Evolutionary conservation across 2,329 filamentous ascomycete species (phyloP), one percentile per base, ranked within the genome.

Genomic region (Colletotrichum brevisporum): DNA sequence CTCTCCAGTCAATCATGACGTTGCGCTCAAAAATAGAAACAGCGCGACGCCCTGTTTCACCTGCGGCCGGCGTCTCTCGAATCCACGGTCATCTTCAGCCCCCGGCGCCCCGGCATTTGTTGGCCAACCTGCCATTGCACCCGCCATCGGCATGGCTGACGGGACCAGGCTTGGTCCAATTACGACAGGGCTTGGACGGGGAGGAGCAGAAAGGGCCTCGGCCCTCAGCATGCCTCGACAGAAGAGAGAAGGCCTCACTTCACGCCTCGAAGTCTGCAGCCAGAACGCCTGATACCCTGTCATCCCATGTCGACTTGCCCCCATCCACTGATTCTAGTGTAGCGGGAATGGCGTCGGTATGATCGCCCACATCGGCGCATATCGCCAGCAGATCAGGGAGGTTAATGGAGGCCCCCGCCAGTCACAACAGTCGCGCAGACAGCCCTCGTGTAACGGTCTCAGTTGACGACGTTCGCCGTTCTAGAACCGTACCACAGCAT

Each of bases 21-120:
- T 69, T 56, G 54, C 47, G 45, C 41, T 54, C 66, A 66, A 69
- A 69, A 69, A 69, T 69, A 69, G 66, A 69, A 69, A 52, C 60
- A 45, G 10, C 50, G 66, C 26, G 31, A 18, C 66, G 62, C 55
- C 55, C 51, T 69, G 66, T 66, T 69, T 69, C 66, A 66, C 55
- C 55, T 66, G 50, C 66, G 50, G 43, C 51, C 43, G 16, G 50
- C 54, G 48, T 66, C 54, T 18, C 62, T 55, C 52, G 31, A 65
- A 41, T 60, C 63, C 55, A 63, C 59, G 26, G 39, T 27, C 39
- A 16, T 21, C 54, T 15, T 65, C n/a, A 12, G 26, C 50, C 51
- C 57, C 57, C 57, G 47, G 57, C 47, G 47, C 36, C 47, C 50
- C 59, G 59, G 59, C 59, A 54, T 48, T 62, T 47, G 31, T 62